Base-by-base conservation (phyloP, 2,329 filamentous ascomycete genomes). In the Biscogniauxia mediterranea region DNA sequence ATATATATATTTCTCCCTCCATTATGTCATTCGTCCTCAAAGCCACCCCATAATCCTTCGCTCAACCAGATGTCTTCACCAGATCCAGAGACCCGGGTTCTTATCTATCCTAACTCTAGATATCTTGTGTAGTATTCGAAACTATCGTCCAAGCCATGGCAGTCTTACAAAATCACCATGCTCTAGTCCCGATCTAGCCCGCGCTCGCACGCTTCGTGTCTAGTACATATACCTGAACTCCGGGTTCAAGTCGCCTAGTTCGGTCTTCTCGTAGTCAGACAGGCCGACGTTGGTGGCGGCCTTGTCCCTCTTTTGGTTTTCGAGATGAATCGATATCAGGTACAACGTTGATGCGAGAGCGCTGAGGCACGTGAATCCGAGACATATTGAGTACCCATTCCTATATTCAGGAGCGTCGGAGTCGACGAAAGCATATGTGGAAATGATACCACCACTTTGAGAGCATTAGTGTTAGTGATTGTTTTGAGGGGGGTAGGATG, bases 341-440 rank as follows among this genome's bases (percentile, higher is more conserved):
- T 94, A 94, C 0, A 81, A 59, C 17, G 79, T 73, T 68, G 86
- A 90, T 11, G 84, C 81, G 2, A 88, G 67, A 17, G 85, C 86
- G 57, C 87, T 89, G 28, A 97, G 72, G 56, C 85, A 83, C 8
- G 89, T 83, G 70, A 96, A 96, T 0, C 82, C 86, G 5, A 96
- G 81, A 70, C 87, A 89, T 64, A 97, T 92, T 58, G 83, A 83
- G 76, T 95, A 96, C 0, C 93, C 93, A 0, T 83, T 86, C 6
- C 79, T 83, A 75, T 89, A 96, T 53, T 76, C 73, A 0, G 91
- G 91, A 1, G 84, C 84, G 72, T 97, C 92, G 57, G 79, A 83
- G 23, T 77, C 72, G 19, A 90, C 71, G 74, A 92, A 92, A 1
- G 85, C 79, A 75, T 87, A 93, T 0, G 90, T 91, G 13, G 90